Evolutionary conservation across 805 yeast genomes (phyloP), one percentile per base, ranked within the genome.

Genomic region (Metschnikowia similis): DNA sequence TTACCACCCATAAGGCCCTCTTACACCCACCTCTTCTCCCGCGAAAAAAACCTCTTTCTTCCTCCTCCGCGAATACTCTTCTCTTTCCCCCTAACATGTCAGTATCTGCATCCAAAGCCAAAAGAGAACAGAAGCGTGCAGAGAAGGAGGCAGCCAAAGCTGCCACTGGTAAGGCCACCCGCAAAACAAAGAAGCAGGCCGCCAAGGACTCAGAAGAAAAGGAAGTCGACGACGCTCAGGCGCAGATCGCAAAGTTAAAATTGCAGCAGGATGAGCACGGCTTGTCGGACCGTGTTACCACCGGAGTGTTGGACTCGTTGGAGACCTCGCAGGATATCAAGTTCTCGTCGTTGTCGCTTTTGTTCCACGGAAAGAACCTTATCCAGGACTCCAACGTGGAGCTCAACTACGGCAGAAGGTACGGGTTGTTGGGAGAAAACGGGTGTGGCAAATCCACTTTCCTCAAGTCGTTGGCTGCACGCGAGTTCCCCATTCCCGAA

Each of bases 361-460:
- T 90, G 58, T 94, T 94, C 85, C 99, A 94, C 72, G 99, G 99
- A 76, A 92, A 91, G 69, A 97, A 94, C 50, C 76, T 94, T 67
- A 81, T 92, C 61, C 97, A 89, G 74, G 98, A 94, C 72, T 86
- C 97, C 36, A 79, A 78, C 44, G 74, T 94, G 60, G 99, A 94
- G 76, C 82, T 94, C 72, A 94, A 94, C 76, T 92, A 84, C 71
- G 99, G 98, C 68, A 87, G 97, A 76, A 85, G 96, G 74, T 94
- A 94, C 69, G 99, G 99, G 75, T 79, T 94, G 55, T 80, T 94
- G 66, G 99, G 99, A 65, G 98, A 91, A 73, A 94, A 94, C 71
- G 99, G 99, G 58, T 94, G 98, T 77, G 99, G 99, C 76, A 94
- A 94, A 74, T 90, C 97, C 43, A 94, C 99, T 26, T 84, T 94